phyloP scores from a whole-genome alignment of 352 stramenopile genomes.

The Phytophthora brassicae region DNA sequence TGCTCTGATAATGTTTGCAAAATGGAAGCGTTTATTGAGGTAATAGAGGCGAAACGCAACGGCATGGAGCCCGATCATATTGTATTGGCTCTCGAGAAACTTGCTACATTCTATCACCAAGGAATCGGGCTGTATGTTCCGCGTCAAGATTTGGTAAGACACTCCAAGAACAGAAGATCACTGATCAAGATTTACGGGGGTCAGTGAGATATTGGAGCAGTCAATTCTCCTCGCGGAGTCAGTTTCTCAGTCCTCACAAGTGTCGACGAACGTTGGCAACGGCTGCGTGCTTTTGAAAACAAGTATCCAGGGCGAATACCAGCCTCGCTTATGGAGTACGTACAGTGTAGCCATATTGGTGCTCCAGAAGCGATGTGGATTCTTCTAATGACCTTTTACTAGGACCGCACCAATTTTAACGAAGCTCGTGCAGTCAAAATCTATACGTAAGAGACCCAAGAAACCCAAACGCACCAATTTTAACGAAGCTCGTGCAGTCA shows the following conservation, averaged over 20 bases:
- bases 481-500: background rate
- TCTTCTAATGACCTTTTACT: background rate
- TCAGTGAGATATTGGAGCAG: conserved; percentile 4
- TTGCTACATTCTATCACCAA: conserved; percentile 1
- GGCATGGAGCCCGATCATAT: conserved; percentile 1
- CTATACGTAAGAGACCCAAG: background rate
- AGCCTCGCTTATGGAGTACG: background rate
- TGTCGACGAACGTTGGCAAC: conserved; percentile 1
- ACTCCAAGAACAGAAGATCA: conserved; percentile 3
- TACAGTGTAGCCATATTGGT: background rate
- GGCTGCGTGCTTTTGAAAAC: conserved; percentile 2
- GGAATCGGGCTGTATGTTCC: conserved; percentile 3
- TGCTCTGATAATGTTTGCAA: background rate
- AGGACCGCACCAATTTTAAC: background rate
- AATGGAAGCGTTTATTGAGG: conserved; percentile 3
- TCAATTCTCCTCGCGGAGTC: conserved; percentile 1
- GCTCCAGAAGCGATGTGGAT: background rate
- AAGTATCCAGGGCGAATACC: conserved; percentile 7
- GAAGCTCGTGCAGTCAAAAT: background rate
- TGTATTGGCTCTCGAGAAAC: background rate
- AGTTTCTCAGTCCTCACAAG: background rate
- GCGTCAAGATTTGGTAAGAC: conserved; percentile 6
- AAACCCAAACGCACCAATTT: too few species aligned
- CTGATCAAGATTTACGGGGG: conserved; percentile 1
- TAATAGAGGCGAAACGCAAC: background rate